Base-by-base conservation (phyloP, 2,329 filamentous ascomycete species). In the Westerdykella aurantiaca region DNA sequence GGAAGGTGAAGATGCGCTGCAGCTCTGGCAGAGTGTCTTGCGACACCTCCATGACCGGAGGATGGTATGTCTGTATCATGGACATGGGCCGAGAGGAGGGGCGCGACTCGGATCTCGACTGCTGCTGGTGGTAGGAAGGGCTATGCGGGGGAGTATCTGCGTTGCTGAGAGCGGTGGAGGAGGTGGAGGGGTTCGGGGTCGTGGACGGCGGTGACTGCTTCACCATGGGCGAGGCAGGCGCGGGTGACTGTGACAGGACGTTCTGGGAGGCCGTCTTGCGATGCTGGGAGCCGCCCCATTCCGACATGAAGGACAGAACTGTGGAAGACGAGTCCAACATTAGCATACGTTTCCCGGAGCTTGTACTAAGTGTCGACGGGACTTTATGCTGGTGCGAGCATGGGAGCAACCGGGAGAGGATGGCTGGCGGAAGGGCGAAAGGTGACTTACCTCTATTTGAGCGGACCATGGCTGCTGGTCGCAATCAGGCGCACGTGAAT, bases 11-110 rank as follows among this genome's bases (percentile, higher is more conserved):
- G 59, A 97, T 90, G 51, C 90, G 91, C 71, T 89, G 86, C 50
- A 98, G 77, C 75, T 98, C 93, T 31, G 93, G 89, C 50, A 93
- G 82, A 23, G 88, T 95, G 63, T 96, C 88, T 55, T 84, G 78
- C 61, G 80, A 81, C 51, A 93, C 77, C 60, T 95, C 87, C 83
- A 95, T 89, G 66, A 89, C 71, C 61, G 85, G 86, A 61, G 89
- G 88, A 57, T 89, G 84, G 69, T 90, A 90, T 48, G 86, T 82
- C 67, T 93, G 84, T 39, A 91, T 77, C 78, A 95, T 93, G 49
- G 89, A 95, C 69, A 85, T 74, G 29, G 89, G 89, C 48, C 90
- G 79, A 7, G 85, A 84, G 34, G 70, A 71, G 21, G 72, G 71
- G 18, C 74, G 66, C 12, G 69, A 72, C 47, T 78, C 76, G 29